phyloP scores from a whole-genome alignment of 2,329 filamentous ascomycete genomes.

The Pseudogymnoascus sp. region DNA sequence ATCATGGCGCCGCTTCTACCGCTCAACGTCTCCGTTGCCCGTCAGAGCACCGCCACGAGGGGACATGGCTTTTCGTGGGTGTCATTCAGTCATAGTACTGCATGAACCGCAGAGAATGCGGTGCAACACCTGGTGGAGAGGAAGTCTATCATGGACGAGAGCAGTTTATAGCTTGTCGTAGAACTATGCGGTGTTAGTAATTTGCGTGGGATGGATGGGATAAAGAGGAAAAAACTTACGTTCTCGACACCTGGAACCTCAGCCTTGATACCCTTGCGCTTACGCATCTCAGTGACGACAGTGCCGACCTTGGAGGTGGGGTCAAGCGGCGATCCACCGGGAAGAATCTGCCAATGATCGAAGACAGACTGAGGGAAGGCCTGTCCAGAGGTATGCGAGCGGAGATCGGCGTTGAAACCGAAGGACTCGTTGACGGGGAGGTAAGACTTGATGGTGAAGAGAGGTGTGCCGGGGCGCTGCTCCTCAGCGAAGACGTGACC shows the following conservation, averaged over 20 bases:
- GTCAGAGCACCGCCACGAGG: conserved; percentile 1
- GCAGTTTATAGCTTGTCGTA: conserved; percentile 90
- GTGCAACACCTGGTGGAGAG: conserved; percentile 19
- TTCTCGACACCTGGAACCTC: conserved; percentile 89
- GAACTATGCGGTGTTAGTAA: conserved; percentile 58
- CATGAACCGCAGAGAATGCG: not conserved
- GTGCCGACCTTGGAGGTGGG: conserved; percentile 69
- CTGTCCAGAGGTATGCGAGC: conserved; percentile 87
- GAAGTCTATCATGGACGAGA: conserved; percentile 26
- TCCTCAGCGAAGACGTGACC: conserved; percentile 99
- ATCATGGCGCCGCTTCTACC: conserved; percentile 1
- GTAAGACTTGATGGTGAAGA: conserved; percentile 99
- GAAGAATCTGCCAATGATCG: conserved; percentile 96
- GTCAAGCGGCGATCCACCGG: conserved; percentile 89
- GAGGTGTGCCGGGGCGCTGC: conserved; percentile 95
- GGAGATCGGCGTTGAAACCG: conserved; percentile 97
- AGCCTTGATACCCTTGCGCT: conserved; percentile 99
- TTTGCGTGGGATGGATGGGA: conserved; percentile 13
- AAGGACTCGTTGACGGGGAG: conserved; percentile 95
- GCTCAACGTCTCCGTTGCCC: conserved; percentile 5
- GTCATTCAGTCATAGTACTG: conserved; percentile 11
- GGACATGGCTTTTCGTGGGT: conserved; percentile 7
- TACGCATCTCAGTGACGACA: conserved; percentile 83
- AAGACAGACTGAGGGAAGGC: conserved; percentile 99
- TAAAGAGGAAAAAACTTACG: conserved; percentile 52